Evolutionary conservation across 495 filamentous ascomycete genomes (phyloP).

Genomic region (Penicillium pulvis): DNA sequence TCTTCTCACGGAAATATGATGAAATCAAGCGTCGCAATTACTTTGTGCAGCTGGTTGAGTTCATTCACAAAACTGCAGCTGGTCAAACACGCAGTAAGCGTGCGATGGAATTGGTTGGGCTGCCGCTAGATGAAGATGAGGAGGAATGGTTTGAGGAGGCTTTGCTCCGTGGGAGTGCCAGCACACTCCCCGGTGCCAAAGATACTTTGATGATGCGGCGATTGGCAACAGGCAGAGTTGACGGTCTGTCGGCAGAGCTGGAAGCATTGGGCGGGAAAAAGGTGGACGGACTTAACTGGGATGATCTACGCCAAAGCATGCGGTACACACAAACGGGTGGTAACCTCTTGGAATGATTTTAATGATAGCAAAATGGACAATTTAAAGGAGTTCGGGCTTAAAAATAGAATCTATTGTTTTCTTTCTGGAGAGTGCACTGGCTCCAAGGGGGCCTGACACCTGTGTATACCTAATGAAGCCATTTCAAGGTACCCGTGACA

Average conservation of each 20-base stretch:
- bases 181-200: constrained; percentile 59
- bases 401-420: neutral
- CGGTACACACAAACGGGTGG: constrained; percentile 6
- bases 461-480: too few relatives aligned
- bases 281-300: constrained; percentile 57
- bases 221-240: constrained; percentile 57
- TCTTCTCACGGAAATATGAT: constrained; percentile 66
- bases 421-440: neutral
- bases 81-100: constrained; percentile 52
- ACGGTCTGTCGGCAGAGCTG: constrained; percentile 35
- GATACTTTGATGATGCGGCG: constrained; percentile 71
- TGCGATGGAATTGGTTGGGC: constrained; percentile 68
- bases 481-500: too few relatives aligned
- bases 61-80: constrained; percentile 53
- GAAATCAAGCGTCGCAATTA: constrained; percentile 59
- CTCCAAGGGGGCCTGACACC: too few relatives aligned
- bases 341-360: constrained; percentile 2
- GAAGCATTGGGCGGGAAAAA: constrained; percentile 50
- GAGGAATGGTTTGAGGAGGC: constrained; percentile 72
- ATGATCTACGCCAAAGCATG: constrained; percentile 46
- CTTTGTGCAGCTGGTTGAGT: constrained; percentile 66
- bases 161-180: constrained; percentile 62
- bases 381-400: constrained; percentile 4
- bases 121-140: constrained; percentile 68
- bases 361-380: constrained; percentile 4